Percentiles rank a stretch among this genome's conserved stretches.
phyloP scores from a whole-genome alignment of 2,329 filamentous ascomycete genomes.

The Tolypocladium tropicale region DNA sequence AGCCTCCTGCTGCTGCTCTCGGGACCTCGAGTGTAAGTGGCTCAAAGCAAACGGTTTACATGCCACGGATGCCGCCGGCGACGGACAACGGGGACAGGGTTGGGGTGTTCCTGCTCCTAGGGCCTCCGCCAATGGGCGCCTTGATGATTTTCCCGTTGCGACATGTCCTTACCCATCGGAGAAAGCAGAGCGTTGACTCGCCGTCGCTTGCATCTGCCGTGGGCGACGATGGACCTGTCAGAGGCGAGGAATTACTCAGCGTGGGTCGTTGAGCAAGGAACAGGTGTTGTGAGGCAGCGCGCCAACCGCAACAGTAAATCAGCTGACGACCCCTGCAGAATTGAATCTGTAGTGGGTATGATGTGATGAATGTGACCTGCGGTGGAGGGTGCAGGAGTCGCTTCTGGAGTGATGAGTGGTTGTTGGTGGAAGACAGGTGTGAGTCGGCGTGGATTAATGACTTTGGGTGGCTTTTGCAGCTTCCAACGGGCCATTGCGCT shows the following conservation, averaged over 20 bases:
- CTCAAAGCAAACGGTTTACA: neutral
- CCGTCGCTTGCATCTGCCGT: conserved; percentile 1
- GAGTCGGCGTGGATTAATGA: no score
- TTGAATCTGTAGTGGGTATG: neutral
- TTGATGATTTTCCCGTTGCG: conserved; percentile 1
- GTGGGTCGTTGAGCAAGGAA: neutral
- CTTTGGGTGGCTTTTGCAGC: no score
- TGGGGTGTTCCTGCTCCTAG: neutral
- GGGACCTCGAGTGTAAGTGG: neutral
- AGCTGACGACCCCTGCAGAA: neutral
- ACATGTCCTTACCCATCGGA: neutral
- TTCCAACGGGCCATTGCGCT: neutral
- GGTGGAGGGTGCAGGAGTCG: neutral
- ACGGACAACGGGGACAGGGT: neutral
- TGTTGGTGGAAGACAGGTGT: neutral
- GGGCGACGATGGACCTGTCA: conserved; percentile 16
- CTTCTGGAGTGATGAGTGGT: neutral
- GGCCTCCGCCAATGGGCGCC: conserved; percentile 4
- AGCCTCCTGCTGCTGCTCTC: neutral
- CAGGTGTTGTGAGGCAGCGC: neutral
- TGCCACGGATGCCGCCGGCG: neutral
- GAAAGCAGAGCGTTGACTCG: neutral
- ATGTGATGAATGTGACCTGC: neutral
- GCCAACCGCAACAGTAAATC: neutral
- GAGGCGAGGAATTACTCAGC: conserved; percentile 25